Evolutionary conservation across 2,329 filamentous ascomycete species (phyloP), one percentile per base, ranked within the genome.

Genomic region (Aspergillus tanneri): DNA sequence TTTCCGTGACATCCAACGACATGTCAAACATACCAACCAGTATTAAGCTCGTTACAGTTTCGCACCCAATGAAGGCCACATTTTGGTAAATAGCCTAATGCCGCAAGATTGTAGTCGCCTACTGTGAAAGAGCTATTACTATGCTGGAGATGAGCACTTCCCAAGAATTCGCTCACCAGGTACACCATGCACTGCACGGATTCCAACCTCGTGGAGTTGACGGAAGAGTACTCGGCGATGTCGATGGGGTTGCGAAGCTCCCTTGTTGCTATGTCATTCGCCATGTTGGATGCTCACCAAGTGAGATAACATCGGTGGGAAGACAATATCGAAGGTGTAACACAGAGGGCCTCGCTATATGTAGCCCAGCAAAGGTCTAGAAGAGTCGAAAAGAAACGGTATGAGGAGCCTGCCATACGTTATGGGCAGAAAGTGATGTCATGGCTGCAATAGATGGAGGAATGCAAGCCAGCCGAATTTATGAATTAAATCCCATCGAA

Each of bases 31-130:
- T 68, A 78, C 77, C 77, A 45, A 78, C 77, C 77, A 45, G 78
- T 79, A 63, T 82, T 82, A 44, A 84, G 72, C 63, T 84, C 81
- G 64, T 84, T 84, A 63, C 74, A 77, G 60, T 82, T 84, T 53
- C 81, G 81, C 3, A 82, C 77, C 81, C 81, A 84, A 37, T 73
- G 64, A 18, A 84, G 66, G 11, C 74, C 79, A 40, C 67, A 70
- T 47, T 78, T 78, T 19, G 77, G 70, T 14, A 84, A 64, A 57
- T 82, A 82, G 63, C 84, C 81, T 46, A 84, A 70, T 21, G 79
- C 76, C 8, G 72, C 72, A 40, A 89, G 76, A 64, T 89, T 89
- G 72, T 86, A 89, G 68, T 90, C 86, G 14, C 70, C 66, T 69
- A n/a, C 9, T 35, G 27, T 12, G 11, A 43, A 34, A 19, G 4